Conservation (phyloP, 1,284 basidiomycete genomes). For the Peniophora sp. region DNA sequence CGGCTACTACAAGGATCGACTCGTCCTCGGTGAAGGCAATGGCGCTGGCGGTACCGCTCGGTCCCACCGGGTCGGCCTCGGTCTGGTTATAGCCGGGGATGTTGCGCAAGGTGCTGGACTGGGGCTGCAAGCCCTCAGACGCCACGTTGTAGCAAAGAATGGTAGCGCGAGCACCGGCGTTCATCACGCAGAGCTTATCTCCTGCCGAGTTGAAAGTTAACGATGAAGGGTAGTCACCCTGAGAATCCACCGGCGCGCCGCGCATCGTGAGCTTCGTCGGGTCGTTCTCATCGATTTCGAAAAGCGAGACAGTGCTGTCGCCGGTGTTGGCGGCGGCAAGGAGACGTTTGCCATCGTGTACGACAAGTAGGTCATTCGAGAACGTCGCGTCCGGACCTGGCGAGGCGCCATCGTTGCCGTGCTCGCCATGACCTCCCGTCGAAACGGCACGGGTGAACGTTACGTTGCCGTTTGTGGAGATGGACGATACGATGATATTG, state of each 20-base stretch:
- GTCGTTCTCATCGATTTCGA: conserved; percentile 29
- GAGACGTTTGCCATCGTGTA: conserved; percentile 22
- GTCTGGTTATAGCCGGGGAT: conserved; percentile 31
- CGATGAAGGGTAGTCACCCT: conserved; percentile 37
- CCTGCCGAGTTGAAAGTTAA: conserved; percentile 29
- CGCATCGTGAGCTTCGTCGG: conserved; percentile 28
- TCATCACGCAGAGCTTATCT: conserved; percentile 29
- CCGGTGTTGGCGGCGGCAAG: conserved; percentile 32
- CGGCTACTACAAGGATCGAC: not conserved
- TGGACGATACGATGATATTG: not conserved
- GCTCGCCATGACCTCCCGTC: conserved; percentile 26
- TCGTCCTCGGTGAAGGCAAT: not conserved
- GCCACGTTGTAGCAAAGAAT: conserved; percentile 23
- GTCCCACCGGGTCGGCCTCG: conserved; percentile 19
- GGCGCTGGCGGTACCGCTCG: conserved; percentile 20
- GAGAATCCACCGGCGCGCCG: conserved; percentile 27
- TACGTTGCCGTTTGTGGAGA: not conserved
- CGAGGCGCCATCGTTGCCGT: conserved; percentile 19
- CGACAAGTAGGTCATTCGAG: conserved; percentile 31
- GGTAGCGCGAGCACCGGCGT: conserved; percentile 23
- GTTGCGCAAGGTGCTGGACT: conserved; percentile 27
- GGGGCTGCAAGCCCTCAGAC: conserved; percentile 24
- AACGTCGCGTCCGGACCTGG: conserved; percentile 30
- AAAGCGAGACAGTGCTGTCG: conserved; percentile 33
- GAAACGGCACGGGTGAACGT: conserved; percentile 23